A percentile compares a stretch with the other conserved stretches of the same genome.
phyloP scores from a whole-genome alignment of 306 rosid species.

The Quercus agrifolia region DNA sequence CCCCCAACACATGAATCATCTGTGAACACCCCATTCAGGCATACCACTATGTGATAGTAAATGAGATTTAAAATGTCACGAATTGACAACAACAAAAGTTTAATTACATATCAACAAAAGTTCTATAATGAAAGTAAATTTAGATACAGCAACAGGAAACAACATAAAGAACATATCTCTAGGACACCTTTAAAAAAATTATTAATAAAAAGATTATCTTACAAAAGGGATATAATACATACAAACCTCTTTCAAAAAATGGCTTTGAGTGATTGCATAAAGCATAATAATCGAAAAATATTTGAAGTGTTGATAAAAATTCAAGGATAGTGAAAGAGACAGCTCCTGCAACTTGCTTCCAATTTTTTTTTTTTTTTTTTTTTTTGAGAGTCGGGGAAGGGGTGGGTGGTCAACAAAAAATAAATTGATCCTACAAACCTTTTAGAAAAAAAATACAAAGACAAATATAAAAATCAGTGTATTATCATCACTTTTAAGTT shows the following conservation, averaged over 20 bases:
- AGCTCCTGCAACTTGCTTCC: slow-evolving; percentile 49
- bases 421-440: too few species aligned
- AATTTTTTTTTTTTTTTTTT: slow-evolving; percentile 19
- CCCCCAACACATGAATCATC: too few species aligned
- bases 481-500: slow-evolving; percentile 38
- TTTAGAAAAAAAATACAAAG: too few species aligned
- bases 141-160: too few species aligned
- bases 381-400: neutral
- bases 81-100: too few species aligned
- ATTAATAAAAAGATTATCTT: neutral
- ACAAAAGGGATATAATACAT: neutral
- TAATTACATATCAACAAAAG: too few species aligned
- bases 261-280: slow-evolving; percentile 35
- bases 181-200: neutral
- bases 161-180: too few species aligned
- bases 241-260: slow-evolving; percentile 43
- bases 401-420: too few species aligned
- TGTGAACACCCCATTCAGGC: too few species aligned
- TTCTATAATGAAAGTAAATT: too few species aligned
- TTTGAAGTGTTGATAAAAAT: slow-evolving; percentile 42
- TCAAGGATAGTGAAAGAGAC: slow-evolving; percentile 32
- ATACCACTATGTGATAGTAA: too few species aligned
- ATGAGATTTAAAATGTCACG: too few species aligned
- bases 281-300: slow-evolving; percentile 44
- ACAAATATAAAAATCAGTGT: neutral